Conservation (phyloP, 768 basidiomycete species). For the Grammothele lineata region DNA sequence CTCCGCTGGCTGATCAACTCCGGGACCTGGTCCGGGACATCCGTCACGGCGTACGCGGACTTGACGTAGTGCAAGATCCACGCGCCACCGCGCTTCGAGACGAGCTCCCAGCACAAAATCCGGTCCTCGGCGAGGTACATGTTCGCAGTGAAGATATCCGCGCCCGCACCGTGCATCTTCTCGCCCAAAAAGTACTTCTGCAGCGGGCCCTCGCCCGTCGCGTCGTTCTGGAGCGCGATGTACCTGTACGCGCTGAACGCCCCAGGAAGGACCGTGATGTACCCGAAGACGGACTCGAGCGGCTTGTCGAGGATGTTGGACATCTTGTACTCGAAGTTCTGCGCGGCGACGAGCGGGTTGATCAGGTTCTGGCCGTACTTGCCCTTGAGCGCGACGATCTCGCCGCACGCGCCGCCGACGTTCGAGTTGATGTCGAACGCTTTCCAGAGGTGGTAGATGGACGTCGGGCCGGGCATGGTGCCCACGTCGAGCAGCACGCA, state of each 20-base stretch:
- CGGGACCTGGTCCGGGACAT: conserved; percentile 91
- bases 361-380: conserved; percentile 73
- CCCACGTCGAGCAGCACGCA: conserved; percentile 90
- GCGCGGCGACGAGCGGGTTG: conserved; percentile 86
- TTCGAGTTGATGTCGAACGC: conserved; percentile 91
- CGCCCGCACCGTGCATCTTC: conserved; percentile 84
- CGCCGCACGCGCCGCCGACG: conserved; percentile 92
- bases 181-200: conserved; percentile 98
- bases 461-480: conserved; percentile 80
- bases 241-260: conserved; percentile 92
- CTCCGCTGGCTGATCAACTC: conserved; percentile 94
- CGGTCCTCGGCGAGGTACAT: conserved; percentile 96
- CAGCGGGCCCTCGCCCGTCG: conserved; percentile 77
- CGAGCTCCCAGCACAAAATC: conserved; percentile 96
- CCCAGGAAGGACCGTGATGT: conserved; percentile 90
- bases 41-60: conserved; percentile 86
- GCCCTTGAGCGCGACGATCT: conserved; percentile 90
- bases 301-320: conserved; percentile 92
- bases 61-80: conserved; percentile 98
- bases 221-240: conserved; percentile 87
- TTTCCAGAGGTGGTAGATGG: conserved; percentile 93
- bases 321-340: conserved; percentile 96
- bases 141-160: conserved; percentile 92
- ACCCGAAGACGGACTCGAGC: conserved; percentile 85
- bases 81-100: conserved; percentile 84